Evolutionary conservation across 139 green algal genomes (phyloP).

Genomic region (Tetraselmis striata): DNA sequence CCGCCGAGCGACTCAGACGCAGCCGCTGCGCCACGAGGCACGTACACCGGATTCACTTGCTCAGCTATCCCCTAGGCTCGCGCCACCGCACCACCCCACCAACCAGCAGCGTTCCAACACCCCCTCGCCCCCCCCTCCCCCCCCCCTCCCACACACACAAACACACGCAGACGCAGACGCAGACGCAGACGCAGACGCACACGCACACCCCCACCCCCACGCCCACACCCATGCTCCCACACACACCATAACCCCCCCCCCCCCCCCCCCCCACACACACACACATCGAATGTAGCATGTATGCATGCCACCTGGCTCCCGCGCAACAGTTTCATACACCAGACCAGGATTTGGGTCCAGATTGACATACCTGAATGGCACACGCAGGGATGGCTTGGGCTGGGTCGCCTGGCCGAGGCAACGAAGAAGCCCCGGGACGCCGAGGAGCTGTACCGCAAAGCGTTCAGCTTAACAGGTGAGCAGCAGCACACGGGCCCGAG

Average conservation of each 20-base stretch:
- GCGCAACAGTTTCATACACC: background rate
- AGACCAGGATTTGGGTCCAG: background rate
- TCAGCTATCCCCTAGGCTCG: no score
- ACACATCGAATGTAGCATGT: no score
- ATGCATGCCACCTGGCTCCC: no score
- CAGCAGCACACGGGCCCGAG: no score
- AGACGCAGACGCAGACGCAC: no score
- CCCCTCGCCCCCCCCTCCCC: background rate
- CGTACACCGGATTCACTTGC: no score
- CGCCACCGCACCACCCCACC: background rate
- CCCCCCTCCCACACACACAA: no score
- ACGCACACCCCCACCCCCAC: no score
- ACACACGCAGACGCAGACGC: no score
- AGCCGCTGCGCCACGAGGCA: background rate
- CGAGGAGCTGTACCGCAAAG: background rate
- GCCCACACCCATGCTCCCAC: no score
- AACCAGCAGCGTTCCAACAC: background rate
- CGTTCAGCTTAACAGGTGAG: background rate
- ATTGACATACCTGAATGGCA: background rate
- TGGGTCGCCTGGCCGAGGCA: background rate
- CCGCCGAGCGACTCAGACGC: background rate
- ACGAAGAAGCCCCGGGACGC: background rate
- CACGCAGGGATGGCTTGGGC: background rate
- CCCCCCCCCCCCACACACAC: no score
- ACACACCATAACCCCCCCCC: no score